Base-by-base conservation (phyloP, 2,329 filamentous ascomycete genomes). In the Fusarium sulawesiense region DNA sequence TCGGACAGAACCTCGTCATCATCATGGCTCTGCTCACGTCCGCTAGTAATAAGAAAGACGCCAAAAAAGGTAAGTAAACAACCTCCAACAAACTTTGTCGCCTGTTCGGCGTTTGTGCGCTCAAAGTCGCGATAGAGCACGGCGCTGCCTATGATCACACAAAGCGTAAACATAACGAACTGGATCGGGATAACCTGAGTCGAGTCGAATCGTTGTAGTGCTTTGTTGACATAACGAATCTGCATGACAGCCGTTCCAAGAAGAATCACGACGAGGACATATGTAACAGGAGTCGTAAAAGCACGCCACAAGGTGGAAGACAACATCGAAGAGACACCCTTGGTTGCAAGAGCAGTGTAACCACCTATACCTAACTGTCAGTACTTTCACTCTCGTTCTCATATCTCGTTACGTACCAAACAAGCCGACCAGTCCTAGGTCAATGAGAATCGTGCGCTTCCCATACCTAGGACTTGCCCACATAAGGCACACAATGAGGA, bases 101-200 rank as follows among this genome's bases (percentile, higher is more conserved):
- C 92, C 75, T 93, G 92, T 49, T 89, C 86, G 30, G 86, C 81
- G 0, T 90, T 92, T 10, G 93, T 92, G 44, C 92, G 90, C 79
- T 98, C 93, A 76, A 99, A 99, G 79, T 99, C 96, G 51, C 95
- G 91, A 78, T 98, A 99, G 8, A 99, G 83, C 11, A 99, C 87
- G 2, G 95, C 95, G 75, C 94, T 98, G 60, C 96, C 96, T 54
- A 97, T 86, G 73, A 99, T 98, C 68, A 98, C 96, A 8, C 93
- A 97, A 10, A 99, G 85, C 0, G 96, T 99, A 79, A 99, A 99
- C 68, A 97, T 88, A 51, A 99, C 96, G 75, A 99, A 99, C 76
- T 99, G 96, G 16, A 96, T 96, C 0, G 96, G 96, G 68, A 99
- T 99, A 73, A 99, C 96, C 78, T 98, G 94, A 0, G 96, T 99